These are phyloP conservation scores for Stephania japonica DNA, from an alignment of 164 flowering plant species.

Conservation along the genomic window DNA sequence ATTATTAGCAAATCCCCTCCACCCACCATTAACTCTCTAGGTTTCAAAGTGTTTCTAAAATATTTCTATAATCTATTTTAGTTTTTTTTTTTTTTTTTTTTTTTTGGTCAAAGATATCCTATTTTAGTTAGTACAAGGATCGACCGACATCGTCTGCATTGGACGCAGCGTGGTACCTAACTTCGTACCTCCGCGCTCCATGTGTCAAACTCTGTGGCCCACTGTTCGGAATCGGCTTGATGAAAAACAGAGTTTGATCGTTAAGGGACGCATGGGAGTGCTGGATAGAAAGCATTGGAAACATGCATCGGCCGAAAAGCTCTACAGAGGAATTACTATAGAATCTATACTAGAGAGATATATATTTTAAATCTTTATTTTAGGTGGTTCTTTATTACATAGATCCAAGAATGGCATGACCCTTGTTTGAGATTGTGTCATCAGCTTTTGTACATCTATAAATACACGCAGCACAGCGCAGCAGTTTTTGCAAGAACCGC, in stretches of 20 bases:
- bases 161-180: background rate
- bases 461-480: background rate
- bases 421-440: background rate
- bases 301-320: background rate
- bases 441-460: background rate
- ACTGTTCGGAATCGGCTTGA: background rate
- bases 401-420: conserved; percentile 2
- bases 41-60: too few species aligned
- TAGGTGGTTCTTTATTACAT: background rate
- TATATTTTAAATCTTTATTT: background rate
- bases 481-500: background rate
- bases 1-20: too few species aligned
- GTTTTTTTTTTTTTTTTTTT: too few species aligned
- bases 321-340: background rate
- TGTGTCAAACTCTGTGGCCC: background rate
- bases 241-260: background rate
- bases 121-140: too few species aligned
- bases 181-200: background rate
- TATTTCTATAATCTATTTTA: too few species aligned
- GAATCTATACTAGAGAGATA: background rate
- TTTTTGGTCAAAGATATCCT: too few species aligned
- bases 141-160: background rate
- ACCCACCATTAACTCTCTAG: too few species aligned
- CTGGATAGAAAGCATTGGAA: background rate
- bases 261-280: background rate